Evolutionary conservation across 2,329 filamentous ascomycete genomes (phyloP).

Genomic region (Endoconidiophora polonica): DNA sequence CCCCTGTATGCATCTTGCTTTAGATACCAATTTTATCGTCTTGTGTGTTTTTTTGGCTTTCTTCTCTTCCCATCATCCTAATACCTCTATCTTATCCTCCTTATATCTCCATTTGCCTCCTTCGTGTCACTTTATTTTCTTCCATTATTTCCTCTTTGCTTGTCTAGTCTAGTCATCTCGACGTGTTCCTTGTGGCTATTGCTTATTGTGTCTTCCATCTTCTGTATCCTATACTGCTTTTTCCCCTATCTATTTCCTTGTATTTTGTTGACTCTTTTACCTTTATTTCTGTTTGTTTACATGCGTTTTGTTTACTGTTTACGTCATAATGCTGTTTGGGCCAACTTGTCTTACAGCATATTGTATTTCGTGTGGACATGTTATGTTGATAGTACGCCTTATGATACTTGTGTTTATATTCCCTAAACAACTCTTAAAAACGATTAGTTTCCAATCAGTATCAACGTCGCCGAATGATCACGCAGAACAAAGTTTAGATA

Average conservation of each 20-base stretch:
- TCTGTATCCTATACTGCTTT: not conserved
- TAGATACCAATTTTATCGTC: constrained; percentile 9
- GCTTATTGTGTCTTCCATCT: not conserved
- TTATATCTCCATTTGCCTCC: not conserved
- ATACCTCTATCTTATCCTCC: not conserved
- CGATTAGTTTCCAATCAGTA: no score
- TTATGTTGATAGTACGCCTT: no score
- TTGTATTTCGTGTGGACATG: no score
- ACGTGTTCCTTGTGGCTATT: not conserved
- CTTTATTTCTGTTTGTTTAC: not conserved
- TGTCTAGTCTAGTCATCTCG: not conserved
- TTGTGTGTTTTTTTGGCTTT: not conserved
- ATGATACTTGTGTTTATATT: no score
- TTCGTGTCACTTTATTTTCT: not conserved
- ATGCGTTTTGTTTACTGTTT: no score
- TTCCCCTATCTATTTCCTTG: not conserved
- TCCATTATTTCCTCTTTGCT: not conserved
- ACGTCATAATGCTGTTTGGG: no score
- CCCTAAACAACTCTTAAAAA: no score
- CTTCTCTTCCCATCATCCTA: not conserved
- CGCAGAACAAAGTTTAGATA: no score
- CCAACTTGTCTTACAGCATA: no score
- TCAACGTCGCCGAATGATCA: no score
- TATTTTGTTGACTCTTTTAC: not conserved
- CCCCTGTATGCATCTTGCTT: constrained; percentile 4